phyloP scores from a whole-genome alignment of 1,284 basidiomycete genomes.

The Apiotrichum siamense region DNA sequence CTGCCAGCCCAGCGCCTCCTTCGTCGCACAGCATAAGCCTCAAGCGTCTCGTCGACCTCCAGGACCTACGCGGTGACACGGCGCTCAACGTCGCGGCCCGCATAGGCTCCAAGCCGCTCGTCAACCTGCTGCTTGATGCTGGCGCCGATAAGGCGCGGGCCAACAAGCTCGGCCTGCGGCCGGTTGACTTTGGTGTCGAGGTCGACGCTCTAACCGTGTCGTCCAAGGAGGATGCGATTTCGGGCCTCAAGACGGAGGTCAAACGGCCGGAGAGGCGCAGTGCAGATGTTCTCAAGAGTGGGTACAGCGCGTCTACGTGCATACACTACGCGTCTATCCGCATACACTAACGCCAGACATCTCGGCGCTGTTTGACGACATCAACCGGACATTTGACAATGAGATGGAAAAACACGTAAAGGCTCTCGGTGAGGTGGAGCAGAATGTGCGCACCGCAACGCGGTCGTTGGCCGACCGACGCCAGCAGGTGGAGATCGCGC shows the following conservation, averaged over 20 bases:
- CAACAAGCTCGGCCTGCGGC: constrained; percentile 90
- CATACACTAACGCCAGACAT: constrained; percentile 57
- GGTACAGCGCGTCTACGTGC: too few species aligned
- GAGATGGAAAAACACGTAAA: constrained; percentile 86
- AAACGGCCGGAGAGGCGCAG: constrained; percentile 75
- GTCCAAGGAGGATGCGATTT: constrained; percentile 67
- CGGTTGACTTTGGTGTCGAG: constrained; percentile 90
- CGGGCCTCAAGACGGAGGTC: constrained; percentile 62
- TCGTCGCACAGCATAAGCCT: constrained; percentile 48
- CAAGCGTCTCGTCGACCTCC: constrained; percentile 75
- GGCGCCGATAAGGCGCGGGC: constrained; percentile 83
- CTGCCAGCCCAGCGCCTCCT: not conserved
- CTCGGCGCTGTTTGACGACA: constrained; percentile 69
- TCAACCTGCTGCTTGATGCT: constrained; percentile 81
- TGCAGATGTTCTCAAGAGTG: constrained; percentile 80
- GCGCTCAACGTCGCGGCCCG: constrained; percentile 91
- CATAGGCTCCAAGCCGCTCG: constrained; percentile 83
- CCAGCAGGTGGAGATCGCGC: constrained; percentile 70
- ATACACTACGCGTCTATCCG: too few species aligned
- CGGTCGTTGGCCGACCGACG: constrained; percentile 83
- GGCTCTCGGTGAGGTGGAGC: constrained; percentile 74
- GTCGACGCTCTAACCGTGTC: constrained; percentile 58
- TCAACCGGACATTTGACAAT: constrained; percentile 69
- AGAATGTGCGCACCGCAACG: constrained; percentile 80
- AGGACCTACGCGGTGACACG: constrained; percentile 95